A percentile compares a stretch with the other conserved stretches of the same genome.
phyloP scores from a whole-genome alignment of 768 basidiomycete species.

The Cyclocybe aegerita region DNA sequence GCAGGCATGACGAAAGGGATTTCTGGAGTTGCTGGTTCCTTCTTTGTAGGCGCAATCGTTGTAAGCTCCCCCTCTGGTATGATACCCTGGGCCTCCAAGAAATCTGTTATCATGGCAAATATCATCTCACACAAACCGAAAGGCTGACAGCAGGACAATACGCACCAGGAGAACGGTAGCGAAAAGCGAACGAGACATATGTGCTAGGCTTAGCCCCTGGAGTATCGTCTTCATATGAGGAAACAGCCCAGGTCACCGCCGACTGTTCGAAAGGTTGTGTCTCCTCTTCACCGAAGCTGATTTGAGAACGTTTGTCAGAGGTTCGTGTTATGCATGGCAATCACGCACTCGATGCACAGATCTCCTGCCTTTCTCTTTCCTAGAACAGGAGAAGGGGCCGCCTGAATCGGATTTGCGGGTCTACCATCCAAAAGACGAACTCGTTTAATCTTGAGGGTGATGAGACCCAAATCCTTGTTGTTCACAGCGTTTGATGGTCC shows the following conservation, averaged over 20 bases:
- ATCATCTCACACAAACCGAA: not conserved
- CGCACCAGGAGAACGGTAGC: not conserved
- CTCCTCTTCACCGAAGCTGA: slow-evolving; percentile 50
- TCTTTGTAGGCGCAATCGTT: no score
- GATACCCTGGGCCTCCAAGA: no score
- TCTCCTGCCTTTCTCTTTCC: slow-evolving; percentile 42
- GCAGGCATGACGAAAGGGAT: no score
- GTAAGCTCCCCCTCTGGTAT: no score
- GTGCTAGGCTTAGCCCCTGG: slow-evolving; percentile 38
- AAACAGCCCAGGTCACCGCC: slow-evolving; percentile 53
- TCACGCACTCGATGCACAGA: slow-evolving; percentile 47
- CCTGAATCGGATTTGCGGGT: slow-evolving; percentile 42
- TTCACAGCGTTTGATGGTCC: slow-evolving; percentile 5
- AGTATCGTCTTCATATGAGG: slow-evolving; percentile 40
- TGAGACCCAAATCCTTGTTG: slow-evolving; percentile 49
- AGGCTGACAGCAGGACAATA: no score
- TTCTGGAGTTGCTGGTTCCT: no score
- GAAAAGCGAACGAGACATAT: slow-evolving; percentile 52
- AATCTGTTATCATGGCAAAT: no score
- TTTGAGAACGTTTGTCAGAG: slow-evolving; percentile 4
- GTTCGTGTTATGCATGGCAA: not conserved
- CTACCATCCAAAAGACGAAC: slow-evolving; percentile 35
- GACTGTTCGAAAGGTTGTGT: slow-evolving; percentile 34
- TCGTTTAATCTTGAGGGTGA: slow-evolving; percentile 50
- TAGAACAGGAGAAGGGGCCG: slow-evolving; percentile 29